Base-by-base conservation (phyloP, 176 grass and related monocot genomes). In the Aegilops speltoides region DNA sequence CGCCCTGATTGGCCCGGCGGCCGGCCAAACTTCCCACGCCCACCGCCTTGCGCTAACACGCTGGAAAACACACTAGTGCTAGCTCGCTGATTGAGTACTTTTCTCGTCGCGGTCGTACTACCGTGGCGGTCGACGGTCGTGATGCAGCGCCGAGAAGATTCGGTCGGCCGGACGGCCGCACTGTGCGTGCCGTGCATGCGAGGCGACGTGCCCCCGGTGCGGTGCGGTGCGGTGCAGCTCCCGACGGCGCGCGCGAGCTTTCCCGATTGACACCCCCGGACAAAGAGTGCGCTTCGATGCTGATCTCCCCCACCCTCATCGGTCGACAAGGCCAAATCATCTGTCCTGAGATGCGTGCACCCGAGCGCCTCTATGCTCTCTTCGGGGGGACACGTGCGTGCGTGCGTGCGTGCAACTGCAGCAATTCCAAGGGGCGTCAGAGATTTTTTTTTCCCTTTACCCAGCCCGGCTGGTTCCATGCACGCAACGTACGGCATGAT, bases 91-190 rank as follows among this genome's bases (percentile, higher is more conserved):
- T 13, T 45, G 40, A 45, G 7, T 6, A 38, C n/a, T 74, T 24
- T 45, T 23, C 71, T 74, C 38, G 4, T 41, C 20, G 2, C 34
- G 10, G 19, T 70, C 17, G 22, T 37, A 40, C 34, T 8, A 67
- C 15, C 67, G 67, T 8, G 3, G 29, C 14, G 13, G 32, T 69
- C 66, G 46, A 0, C n/a, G 37, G 68, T 40, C 28, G 12, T 12
- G 76, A 20, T 10, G 8, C 19, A 22, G 67, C 32, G 67, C 19
- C 83, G 31, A 68, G 83, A 68, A 33, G n/a, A 15, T 85, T 85
- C 73, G 34, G 68, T 71, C 68, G 68, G 31, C 16, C 67, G 32
- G 62, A 0, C 64, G 26, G 63, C 25, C 0, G 12, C 5, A 68
- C 64, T 68, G 29, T 67, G 14, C 28, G 7, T 67, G 64, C 64